Evolutionary conservation across 306 rosid species (phyloP).

Genomic region (Betula pendula): DNA sequence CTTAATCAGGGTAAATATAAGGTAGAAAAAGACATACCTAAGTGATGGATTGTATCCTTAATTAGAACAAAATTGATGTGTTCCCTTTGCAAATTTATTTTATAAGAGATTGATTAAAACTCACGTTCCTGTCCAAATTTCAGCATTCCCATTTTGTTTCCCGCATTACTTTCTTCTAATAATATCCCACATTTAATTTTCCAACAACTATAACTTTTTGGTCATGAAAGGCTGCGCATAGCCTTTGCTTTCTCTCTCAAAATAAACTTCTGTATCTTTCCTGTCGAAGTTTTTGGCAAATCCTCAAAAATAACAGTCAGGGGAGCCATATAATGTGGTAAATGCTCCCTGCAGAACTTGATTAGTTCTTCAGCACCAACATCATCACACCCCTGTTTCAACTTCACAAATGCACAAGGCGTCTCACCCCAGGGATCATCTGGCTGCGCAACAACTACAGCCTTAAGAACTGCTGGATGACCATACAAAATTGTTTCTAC

Average conservation of each 20-base stretch:
- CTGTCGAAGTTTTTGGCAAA: conserved; percentile 75
- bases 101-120: too few species aligned
- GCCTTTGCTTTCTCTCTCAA: conserved; percentile 68
- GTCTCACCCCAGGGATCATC: conserved; percentile 89
- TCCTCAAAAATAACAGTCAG: conserved; percentile 57
- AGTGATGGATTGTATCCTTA: too few species aligned
- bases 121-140: too few species aligned
- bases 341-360: conserved; percentile 45
- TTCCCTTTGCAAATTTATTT: too few species aligned
- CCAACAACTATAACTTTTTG: too few species aligned
- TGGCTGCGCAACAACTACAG: conserved; percentile 74
- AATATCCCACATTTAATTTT: too few species aligned
- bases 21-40: too few species aligned
- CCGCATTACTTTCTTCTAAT: too few species aligned
- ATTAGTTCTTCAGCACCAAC: conserved; percentile 48
- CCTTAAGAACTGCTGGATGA: conserved; percentile 79
- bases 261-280: conserved; percentile 71
- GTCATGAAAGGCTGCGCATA: conserved; percentile 51
- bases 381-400: conserved; percentile 51
- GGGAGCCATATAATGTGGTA: conserved; percentile 85
- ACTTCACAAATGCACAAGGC: conserved; percentile 77
- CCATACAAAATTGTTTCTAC: conserved; percentile 65
- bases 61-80: too few species aligned
- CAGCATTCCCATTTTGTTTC: too few species aligned
- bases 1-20: too few species aligned